A percentile compares a stretch with the other conserved stretches of the same genome.
phyloP scores from a whole-genome alignment of 306 rosid species.

The Abrus precatorius region DNA sequence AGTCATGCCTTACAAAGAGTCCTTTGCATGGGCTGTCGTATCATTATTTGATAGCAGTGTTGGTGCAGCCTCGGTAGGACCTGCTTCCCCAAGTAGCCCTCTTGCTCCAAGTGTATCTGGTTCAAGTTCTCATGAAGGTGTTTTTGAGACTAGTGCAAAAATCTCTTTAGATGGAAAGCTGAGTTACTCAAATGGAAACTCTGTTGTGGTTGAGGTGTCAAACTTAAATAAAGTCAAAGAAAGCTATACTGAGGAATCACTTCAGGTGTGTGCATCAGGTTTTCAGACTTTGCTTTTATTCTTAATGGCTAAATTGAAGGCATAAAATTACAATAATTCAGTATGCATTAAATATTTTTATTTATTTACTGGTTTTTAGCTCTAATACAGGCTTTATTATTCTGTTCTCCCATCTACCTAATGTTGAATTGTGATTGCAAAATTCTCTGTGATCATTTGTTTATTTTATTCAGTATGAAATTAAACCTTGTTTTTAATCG shows the following conservation, averaged over 20 bases:
- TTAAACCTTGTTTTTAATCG: too few relatives aligned
- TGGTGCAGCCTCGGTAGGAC: constrained; percentile 95
- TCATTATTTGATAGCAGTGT: constrained; percentile 94
- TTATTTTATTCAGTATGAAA: too few relatives aligned
- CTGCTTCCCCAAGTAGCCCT: constrained; percentile 99
- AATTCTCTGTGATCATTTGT: too few relatives aligned
- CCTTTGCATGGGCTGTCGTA: constrained; percentile 97
- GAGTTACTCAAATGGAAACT: constrained; percentile 86
- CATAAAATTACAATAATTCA: background rate
- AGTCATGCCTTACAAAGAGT: constrained; percentile 98
- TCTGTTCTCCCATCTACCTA: constrained; percentile 28
- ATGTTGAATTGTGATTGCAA: constrained; percentile 34
- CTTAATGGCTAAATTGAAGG: constrained; percentile 26
- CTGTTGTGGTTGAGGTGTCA: constrained; percentile 91
- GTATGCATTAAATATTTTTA: background rate
- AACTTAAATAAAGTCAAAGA: constrained; percentile 92
- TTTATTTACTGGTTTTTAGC: background rate
- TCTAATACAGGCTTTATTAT: constrained; percentile 8
- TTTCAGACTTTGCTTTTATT: constrained; percentile 29
- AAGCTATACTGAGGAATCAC: constrained; percentile 95
- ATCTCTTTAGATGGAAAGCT: constrained; percentile 88
- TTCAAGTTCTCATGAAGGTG: constrained; percentile 93
- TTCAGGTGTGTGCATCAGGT: constrained; percentile 69
- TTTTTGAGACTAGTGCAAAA: constrained; percentile 89
- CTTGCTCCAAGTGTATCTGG: constrained; percentile 95